Percentiles rank a stretch among this genome's conserved stretches.
phyloP scores from a whole-genome alignment of 1,284 basidiomycete genomes.

The Paramarasmius palmivorus region DNA sequence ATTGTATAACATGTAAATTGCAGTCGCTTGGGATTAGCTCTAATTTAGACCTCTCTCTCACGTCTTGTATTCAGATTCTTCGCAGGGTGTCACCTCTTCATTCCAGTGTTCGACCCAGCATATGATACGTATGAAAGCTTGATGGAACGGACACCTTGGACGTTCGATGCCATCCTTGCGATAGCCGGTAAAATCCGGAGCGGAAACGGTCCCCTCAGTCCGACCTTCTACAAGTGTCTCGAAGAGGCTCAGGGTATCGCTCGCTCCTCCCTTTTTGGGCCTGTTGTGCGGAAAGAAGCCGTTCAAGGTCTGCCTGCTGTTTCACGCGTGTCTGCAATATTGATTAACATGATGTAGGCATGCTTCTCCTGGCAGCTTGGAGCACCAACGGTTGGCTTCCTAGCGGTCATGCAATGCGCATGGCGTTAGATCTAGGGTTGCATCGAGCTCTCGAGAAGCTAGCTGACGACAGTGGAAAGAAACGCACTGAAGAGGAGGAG shows the following conservation, averaged over 20 bases:
- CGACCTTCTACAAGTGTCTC: conserved; percentile 87
- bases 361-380: conserved; percentile 90
- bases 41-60: conserved; percentile 21
- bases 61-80: conserved; percentile 73
- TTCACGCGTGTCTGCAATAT: conserved; percentile 11
- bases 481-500: conserved; percentile 80
- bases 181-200: conserved; percentile 90
- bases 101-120: conserved; percentile 86
- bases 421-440: conserved; percentile 91
- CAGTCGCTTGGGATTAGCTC: conserved; percentile 7
- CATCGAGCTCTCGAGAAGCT: conserved; percentile 90
- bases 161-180: conserved; percentile 87
- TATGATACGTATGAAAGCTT: conserved; percentile 91
- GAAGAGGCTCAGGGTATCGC: conserved; percentile 95
- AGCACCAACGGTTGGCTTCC: conserved; percentile 94
- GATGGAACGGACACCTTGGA: conserved; percentile 90
- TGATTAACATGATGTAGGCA: conserved; percentile 49
- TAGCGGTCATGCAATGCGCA: conserved; percentile 89
- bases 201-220: conserved; percentile 81
- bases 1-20: conserved; percentile 74
- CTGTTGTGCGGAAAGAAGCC: conserved; percentile 90
- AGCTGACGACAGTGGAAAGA: conserved; percentile 70
- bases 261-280: conserved; percentile 88
- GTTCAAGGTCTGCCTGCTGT: conserved; percentile 68
- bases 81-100: conserved; percentile 92